Percentiles rank a stretch among this genome's conserved stretches.
phyloP scores from a whole-genome alignment of 2,329 filamentous ascomycete genomes.

The Pseudogymnoascus sp. region DNA sequence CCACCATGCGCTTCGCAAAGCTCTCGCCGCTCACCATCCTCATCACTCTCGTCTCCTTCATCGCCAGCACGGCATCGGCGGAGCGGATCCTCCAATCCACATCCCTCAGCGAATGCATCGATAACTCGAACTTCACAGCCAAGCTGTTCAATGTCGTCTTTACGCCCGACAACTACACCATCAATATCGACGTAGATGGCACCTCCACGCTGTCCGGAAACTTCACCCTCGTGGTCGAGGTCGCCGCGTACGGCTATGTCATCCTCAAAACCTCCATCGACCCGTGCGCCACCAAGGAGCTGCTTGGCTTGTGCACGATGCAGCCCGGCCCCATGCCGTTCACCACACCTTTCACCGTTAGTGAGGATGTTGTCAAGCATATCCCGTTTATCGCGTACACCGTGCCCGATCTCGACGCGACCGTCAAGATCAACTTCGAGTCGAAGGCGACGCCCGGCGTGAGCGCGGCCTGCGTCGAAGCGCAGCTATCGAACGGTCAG shows the following conservation, averaged over 20 bases:
- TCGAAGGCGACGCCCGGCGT: conserved; percentile 35
- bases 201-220: conserved; percentile 78
- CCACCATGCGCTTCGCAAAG: conserved; percentile 10
- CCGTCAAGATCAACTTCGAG: conserved; percentile 70
- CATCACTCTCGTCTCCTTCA: conserved; percentile 10
- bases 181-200: conserved; percentile 68
- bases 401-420: conserved; percentile 85
- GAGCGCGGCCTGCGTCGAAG: conserved; percentile 78
- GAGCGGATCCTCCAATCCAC: conserved; percentile 53
- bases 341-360: conserved; percentile 59
- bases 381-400: conserved; percentile 82
- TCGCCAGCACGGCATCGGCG: not conserved
- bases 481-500: conserved; percentile 80
- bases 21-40: not conserved
- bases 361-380: conserved; percentile 47
- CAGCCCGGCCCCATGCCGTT: conserved; percentile 73
- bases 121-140: conserved; percentile 77
- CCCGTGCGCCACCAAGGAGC: conserved; percentile 60
- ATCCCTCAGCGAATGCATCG: conserved; percentile 78
- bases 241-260: conserved; percentile 76
- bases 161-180: conserved; percentile 65
- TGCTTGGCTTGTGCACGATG: conserved; percentile 84
- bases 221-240: conserved; percentile 66
- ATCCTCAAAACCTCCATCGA: conserved; percentile 62
- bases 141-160: conserved; percentile 81